Percentiles rank a stretch among this genome's conserved stretches.
These are phyloP conservation scores for Botrytis aclada DNA, from an alignment of 2,329 filamentous ascomycete genomes.

Conservation along the genomic window DNA sequence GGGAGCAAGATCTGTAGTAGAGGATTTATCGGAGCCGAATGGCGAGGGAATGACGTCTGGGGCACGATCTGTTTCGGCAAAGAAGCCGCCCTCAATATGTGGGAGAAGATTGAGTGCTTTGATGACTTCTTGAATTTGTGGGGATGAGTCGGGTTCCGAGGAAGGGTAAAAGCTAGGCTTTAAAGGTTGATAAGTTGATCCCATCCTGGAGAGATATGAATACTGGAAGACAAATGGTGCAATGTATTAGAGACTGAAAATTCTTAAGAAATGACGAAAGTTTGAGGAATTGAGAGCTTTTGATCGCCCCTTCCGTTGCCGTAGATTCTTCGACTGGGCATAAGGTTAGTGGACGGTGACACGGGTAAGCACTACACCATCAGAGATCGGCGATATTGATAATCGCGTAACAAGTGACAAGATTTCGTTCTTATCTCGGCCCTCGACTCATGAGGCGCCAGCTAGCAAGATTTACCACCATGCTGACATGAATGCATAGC, in stretches of 20 bases:
- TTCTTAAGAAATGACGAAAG: neutral
- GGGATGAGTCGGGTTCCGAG: slow-evolving; percentile 35
- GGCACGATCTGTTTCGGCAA: slow-evolving; percentile 57
- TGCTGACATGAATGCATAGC: neutral
- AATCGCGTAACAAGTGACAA: neutral
- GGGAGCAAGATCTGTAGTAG: slow-evolving; percentile 39
- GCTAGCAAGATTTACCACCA: neutral
- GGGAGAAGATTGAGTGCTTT: slow-evolving; percentile 46
- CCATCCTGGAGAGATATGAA: neutral
- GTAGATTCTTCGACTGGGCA: neutral
- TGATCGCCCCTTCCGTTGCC: neutral
- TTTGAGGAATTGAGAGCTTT: neutral
- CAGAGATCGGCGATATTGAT: neutral
- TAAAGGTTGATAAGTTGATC: slow-evolving; percentile 4
- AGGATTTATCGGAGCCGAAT: slow-evolving; percentile 45
- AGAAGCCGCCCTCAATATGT: slow-evolving; percentile 65
- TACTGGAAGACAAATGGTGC: neutral
- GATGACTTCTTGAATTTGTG: slow-evolving; percentile 42
- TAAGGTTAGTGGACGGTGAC: too few species aligned
- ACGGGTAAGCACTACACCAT: neutral
- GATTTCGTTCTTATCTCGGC: neutral
- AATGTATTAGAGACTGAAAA: neutral
- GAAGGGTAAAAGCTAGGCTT: slow-evolving; percentile 34
- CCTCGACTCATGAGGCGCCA: neutral
- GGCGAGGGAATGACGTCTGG: slow-evolving; percentile 52